Evolutionary conservation across 1,139 yeast genomes (phyloP), one percentile per base, ranked within the genome.

Genomic region (Candida tunisiensis): DNA sequence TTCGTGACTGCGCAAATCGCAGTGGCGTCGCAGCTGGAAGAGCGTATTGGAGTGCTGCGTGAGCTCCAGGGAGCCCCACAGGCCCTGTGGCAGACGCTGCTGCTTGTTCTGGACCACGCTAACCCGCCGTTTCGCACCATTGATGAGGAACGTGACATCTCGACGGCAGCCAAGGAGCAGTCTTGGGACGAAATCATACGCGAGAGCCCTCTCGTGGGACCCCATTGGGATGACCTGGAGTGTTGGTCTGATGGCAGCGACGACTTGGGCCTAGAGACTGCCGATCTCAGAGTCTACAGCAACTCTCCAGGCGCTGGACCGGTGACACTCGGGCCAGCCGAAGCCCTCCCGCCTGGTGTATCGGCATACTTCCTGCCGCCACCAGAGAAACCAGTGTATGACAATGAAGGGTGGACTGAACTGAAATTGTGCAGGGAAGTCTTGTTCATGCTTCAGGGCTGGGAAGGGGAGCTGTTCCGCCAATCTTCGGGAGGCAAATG

Each of bases 101-200:
- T n/a, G 5, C 6, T 6, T 7, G 6, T 6, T 15, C 12, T 15
- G 25, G 15, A 6, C 9, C 9, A 10, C 14, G 25, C n/a, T 18
- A 23, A 5, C 19, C 10, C 13, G 15, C 19, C 12, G 25, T 15
- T 15, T 15, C n/a, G 25, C 28, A 12, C 27, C 27, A 19, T 28
- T 28, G 6, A 13, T n/a, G 15, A 7, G 8, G 21, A 20, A 26
- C 14, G 13, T 27, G 15, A 31, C 33, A 9, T 7, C n/a, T 23
- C 31, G 9, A 15, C 25, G 6, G 10, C 24, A 7, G 18, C 25
- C 7, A 17, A 25, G 17, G 24, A 12, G 16, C 19, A 34, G 13
- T 36, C 44, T 3, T 45, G 50, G 50, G 30, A 29, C 5, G 40
- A 40, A 6, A 44, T 45, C 12, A 22, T 44, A 18, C 33, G 21